Evolutionary conservation across 768 basidiomycete species (phyloP), one percentile per base, ranked within the genome.

Genomic region (Rhodotorula graminis): DNA sequence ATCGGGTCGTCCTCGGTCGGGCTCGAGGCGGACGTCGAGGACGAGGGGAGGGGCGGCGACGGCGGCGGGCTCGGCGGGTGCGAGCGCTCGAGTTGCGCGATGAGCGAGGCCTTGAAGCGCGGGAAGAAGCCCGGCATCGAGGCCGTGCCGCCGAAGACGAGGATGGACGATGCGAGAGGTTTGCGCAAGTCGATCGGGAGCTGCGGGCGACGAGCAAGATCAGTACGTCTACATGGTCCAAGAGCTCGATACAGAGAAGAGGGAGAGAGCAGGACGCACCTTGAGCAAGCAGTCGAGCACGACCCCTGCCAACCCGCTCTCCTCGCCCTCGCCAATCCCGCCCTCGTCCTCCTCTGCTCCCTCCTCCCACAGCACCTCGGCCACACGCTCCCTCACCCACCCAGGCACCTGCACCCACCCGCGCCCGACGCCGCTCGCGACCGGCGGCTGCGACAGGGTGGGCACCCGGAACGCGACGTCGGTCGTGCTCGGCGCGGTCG

Each of bases 91-190:
- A 93, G 84, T 14, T 85, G 85, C 5, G 86, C 86, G 23, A 92
- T 76, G 42, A 97, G 84, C 78, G 94, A 89, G 2, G 84, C 81
- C 44, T 91, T 89, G n/a, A 97, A 84, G 14, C 96, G 88, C 11
- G 90, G 88, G 57, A 95, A 91, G 81, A 97, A 95, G 0, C 93
- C 93, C 1, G 94, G 92, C 16, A 98, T 82, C 88, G 92, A 92
- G 8, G 90, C 85, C 2, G 92, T 93, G 0, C 96, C 96, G 12
- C 96, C 96, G 2, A 86, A 85, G 47, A 96, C 85, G 57, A 98
- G 85, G 61, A 99, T 89, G 11, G 90, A 90, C 0, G 90, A 89
- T 3, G 88, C 88, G 77, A 98, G 84, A 0, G 88, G 88, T 80
- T 88, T 88, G 23, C 94, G 88, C 27, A 98, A 87, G 80, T 99